These are phyloP conservation scores for Alternaria arborescens DNA, from an alignment of 2,329 filamentous ascomycete species.

Conservation along the genomic window DNA sequence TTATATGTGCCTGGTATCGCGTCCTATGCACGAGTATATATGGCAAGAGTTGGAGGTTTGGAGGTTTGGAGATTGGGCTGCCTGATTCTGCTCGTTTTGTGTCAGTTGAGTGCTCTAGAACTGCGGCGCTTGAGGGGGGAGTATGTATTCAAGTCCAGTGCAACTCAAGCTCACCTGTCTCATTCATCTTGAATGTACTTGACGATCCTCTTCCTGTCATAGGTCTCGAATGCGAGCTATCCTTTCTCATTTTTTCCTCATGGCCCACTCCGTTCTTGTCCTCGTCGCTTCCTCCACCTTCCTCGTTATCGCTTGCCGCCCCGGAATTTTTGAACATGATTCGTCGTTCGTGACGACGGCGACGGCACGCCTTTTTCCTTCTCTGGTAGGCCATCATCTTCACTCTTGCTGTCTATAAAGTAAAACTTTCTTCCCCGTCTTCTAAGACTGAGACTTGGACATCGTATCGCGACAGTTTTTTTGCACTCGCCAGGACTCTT, in stretches of 20 bases:
- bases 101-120: not conserved
- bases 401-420: not conserved
- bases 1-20: no score
- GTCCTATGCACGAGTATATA: fast-evolving
- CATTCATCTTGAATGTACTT: not conserved
- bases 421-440: conserved; percentile 1
- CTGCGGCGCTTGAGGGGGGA: not conserved
- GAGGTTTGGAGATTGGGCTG: not conserved
- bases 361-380: not conserved
- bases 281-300: not conserved
- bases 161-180: no score
- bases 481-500: conserved; percentile 16
- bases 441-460: conserved; percentile 11
- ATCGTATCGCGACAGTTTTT: conserved; percentile 12
- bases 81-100: not conserved
- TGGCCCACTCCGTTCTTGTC: not conserved
- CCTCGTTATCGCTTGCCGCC: not conserved
- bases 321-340: not conserved
- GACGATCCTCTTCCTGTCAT: not conserved
- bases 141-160: not conserved
- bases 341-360: not conserved
- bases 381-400: not conserved
- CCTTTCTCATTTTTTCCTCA: not conserved
- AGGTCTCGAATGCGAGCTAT: not conserved
- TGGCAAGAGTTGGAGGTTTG: not conserved